Conservation (phyloP, 192 early-diverging fungal genomes). For the Spizellomyces punctatus region DNA sequence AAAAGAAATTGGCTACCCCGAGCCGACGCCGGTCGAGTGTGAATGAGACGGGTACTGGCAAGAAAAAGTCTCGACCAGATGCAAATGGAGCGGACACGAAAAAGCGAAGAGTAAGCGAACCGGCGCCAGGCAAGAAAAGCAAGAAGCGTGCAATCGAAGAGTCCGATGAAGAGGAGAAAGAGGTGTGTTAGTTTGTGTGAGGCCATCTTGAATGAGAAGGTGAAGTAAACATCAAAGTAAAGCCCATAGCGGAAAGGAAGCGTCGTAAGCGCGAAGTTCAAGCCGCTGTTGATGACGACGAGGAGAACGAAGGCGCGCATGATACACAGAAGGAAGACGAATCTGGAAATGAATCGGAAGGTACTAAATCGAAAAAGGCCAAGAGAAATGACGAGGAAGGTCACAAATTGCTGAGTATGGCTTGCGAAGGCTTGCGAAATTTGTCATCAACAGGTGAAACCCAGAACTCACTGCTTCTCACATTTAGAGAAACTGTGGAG, state of each 20-base stretch:
- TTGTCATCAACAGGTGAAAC: not conserved
- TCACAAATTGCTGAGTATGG: not conserved
- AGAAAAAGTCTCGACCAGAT: not conserved
- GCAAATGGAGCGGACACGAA: not conserved
- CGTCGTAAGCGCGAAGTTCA: not conserved
- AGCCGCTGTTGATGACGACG: not conserved
- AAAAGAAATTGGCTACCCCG: slow-evolving; percentile 1
- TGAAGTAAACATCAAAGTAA: no score
- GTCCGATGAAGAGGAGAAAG: not conserved
- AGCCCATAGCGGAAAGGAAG: no score
- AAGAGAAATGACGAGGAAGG: not conserved
- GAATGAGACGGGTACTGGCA: not conserved
- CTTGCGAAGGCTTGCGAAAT: not conserved
- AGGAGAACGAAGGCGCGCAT: not conserved
- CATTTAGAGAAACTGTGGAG: slow-evolving; percentile 1
- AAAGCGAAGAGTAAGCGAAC: not conserved
- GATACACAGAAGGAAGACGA: not conserved
- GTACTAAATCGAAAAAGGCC: not conserved
- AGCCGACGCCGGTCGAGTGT: not conserved
- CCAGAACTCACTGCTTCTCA: not conserved
- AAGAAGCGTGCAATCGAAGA: not conserved
- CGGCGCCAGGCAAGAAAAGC: not conserved
- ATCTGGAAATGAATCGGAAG: not conserved
- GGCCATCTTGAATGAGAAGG: no score
- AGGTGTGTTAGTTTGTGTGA: not conserved